phyloP scores from a whole-genome alignment of 2,329 filamentous ascomycete genomes.

The Sporothrix inflata region DNA sequence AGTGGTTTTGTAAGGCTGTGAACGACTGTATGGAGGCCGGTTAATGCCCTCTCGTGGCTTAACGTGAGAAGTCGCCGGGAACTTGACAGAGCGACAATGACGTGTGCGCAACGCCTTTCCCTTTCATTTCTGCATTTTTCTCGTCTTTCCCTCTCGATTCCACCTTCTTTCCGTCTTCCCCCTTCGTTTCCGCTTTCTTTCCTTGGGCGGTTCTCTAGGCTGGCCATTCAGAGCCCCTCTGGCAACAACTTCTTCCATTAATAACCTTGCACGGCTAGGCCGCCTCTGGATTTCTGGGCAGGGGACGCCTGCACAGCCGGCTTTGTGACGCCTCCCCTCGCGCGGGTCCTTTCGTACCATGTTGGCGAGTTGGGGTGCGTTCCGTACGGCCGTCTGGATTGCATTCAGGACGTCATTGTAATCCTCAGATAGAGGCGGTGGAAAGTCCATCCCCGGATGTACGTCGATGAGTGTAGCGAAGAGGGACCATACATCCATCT shows the following conservation, averaged over 20 bases:
- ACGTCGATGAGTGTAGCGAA: background rate
- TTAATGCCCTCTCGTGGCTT: too few species aligned
- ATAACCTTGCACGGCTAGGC: too few species aligned
- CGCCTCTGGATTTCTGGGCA: too few species aligned
- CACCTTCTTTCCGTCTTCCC: too few species aligned
- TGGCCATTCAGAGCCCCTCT: background rate
- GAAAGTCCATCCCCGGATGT: background rate
- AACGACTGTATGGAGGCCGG: too few species aligned
- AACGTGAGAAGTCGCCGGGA: background rate
- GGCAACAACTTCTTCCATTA: too few species aligned
- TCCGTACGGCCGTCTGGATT: background rate
- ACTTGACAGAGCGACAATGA: background rate
- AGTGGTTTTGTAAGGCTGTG: too few species aligned
- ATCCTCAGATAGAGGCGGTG: too few species aligned
- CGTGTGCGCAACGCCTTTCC: background rate
- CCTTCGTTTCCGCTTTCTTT: too few species aligned
- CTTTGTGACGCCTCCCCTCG: too few species aligned
- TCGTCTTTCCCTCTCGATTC: background rate
- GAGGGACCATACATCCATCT: constrained; percentile 18
- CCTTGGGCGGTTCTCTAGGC: background rate
- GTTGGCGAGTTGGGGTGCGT: background rate
- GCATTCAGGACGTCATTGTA: too few species aligned
- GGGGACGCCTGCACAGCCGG: too few species aligned
- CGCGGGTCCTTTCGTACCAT: background rate
- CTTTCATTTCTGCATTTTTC: background rate